Base-by-base conservation (phyloP, 495 filamentous ascomycete species). In the Massariosphaeria phaeospora region DNA sequence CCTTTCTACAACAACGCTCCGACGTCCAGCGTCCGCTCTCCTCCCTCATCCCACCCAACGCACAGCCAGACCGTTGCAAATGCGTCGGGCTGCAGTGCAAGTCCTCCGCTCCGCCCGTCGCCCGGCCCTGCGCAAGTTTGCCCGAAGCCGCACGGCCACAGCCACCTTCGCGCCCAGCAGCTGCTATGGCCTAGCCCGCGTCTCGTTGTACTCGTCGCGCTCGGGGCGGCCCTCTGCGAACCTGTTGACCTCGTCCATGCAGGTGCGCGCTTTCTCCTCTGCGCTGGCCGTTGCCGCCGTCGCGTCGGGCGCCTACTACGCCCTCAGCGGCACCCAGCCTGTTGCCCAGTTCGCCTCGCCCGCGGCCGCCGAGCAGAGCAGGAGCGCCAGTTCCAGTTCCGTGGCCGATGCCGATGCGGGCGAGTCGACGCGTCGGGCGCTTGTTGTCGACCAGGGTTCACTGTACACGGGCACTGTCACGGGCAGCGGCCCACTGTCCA, bases 401-500 rank as follows among this genome's bases (percentile, higher is more conserved):
- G 44, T 12, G 11, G 18, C 23, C 20, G 15, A 7, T 15, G 26
- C 49, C 17, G 48, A 50, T 18, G 42, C 49, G 10, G 31, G 53
- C 24, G 54, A 68, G 30, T 23, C 53, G 18, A 65, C 65, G 13
- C 54, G 68, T 8, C 58, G 57, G 48, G 80, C 85, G 20, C 73
- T 95, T 36, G 76, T 91, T 18, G 85, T 97, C 36, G 86, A 87
- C 48, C 81, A 88, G 64, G 87, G 91, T 63, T 79, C 87, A 67
- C 79, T 96, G 31, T 94, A 89, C 61, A 89, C 88, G 12, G 84
- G 84, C 15, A 84, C 86, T 0, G 79, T 91, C 21, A 78, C 83
- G n/a, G 85, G 84, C 53, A 85, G 89, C 62, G 84, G 81, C 23
- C 91, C 91, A 15, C 78, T 98, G 55, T 83, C 82, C 36, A 97